Evolutionary conservation across 75 land plant species (phyloP).

Genomic region (Selaginella moellendorffii): DNA sequence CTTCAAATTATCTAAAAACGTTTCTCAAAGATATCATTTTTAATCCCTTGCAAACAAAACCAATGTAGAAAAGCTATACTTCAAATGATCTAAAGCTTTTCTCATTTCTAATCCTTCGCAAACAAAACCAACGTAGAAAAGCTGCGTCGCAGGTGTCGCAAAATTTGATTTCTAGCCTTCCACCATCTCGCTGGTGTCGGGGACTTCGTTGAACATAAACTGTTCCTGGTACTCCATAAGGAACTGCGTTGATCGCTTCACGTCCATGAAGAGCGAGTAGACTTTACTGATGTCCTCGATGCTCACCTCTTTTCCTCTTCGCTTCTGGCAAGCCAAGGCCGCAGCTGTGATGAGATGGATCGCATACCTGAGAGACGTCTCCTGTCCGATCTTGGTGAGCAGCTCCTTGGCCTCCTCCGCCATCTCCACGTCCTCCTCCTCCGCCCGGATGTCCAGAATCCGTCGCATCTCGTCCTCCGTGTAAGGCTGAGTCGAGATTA

Average conservation of each 20-base stretch:
- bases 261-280: slow-evolving; percentile 67
- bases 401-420: background rate
- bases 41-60: too few species aligned
- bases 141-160: too few species aligned
- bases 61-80: too few species aligned
- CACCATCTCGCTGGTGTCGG: background rate
- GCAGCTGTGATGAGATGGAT: slow-evolving; percentile 74
- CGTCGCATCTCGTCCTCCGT: background rate
- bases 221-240: slow-evolving; percentile 83
- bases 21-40: too few species aligned
- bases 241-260: slow-evolving; percentile 88
- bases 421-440: background rate
- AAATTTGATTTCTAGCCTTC: background rate
- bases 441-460: background rate
- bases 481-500: background rate
- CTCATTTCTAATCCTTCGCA: too few species aligned
- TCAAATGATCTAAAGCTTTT: too few species aligned
- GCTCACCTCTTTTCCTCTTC: slow-evolving; percentile 75
- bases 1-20: too few species aligned
- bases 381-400: background rate
- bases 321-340: slow-evolving; percentile 67
- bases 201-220: slow-evolving; percentile 73
- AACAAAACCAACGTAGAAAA: too few species aligned
- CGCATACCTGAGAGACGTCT: slow-evolving; percentile 35
- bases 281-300: slow-evolving; percentile 70